Percentiles rank a stretch among this genome's conserved stretches.
Evolutionary conservation across 208 protist species (phyloP).

Genomic region (Acanthamoeba healyi): DNA sequence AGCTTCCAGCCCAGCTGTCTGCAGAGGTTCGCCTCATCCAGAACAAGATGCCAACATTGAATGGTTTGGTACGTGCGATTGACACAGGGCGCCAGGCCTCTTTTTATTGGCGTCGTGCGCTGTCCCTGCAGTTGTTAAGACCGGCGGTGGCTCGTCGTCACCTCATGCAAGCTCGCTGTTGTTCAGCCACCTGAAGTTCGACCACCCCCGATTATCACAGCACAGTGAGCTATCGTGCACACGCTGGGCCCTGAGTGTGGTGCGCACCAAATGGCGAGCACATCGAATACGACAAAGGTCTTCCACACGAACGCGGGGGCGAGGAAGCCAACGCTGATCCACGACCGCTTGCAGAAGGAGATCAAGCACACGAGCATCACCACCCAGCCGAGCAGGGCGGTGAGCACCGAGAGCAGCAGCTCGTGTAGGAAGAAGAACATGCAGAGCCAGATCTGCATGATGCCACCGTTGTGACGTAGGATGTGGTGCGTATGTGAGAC

Average conservation of each 20-base stretch:
- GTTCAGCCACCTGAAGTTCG: conserved; percentile 36
- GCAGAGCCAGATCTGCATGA: background rate
- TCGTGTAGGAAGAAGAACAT: conserved; percentile 41
- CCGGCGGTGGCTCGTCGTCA: background rate
- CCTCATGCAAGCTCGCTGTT: background rate
- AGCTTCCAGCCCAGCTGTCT: too few species aligned
- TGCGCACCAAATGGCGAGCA: conserved; percentile 8
- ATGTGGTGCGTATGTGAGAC: background rate
- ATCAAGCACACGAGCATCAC: conserved; percentile 14
- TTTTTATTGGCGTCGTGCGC: background rate
- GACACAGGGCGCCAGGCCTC: background rate
- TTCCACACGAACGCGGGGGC: background rate
- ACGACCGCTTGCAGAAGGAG: conserved; percentile 13
- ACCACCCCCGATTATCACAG: background rate
- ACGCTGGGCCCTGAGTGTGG: background rate
- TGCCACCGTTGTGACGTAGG: too few species aligned
- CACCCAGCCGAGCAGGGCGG: background rate
- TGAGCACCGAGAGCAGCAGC: background rate
- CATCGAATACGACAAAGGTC: background rate
- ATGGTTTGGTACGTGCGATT: too few species aligned
- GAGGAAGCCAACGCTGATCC: background rate
- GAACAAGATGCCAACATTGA: too few species aligned
- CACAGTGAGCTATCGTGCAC: background rate
- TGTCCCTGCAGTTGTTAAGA: too few species aligned
- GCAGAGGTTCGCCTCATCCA: too few species aligned